A percentile compares a stretch with the other conserved stretches of the same genome.
These are phyloP conservation scores for Hymenoscyphus repandus DNA, from an alignment of 2,329 filamentous ascomycete genomes.

Conservation along the genomic window DNA sequence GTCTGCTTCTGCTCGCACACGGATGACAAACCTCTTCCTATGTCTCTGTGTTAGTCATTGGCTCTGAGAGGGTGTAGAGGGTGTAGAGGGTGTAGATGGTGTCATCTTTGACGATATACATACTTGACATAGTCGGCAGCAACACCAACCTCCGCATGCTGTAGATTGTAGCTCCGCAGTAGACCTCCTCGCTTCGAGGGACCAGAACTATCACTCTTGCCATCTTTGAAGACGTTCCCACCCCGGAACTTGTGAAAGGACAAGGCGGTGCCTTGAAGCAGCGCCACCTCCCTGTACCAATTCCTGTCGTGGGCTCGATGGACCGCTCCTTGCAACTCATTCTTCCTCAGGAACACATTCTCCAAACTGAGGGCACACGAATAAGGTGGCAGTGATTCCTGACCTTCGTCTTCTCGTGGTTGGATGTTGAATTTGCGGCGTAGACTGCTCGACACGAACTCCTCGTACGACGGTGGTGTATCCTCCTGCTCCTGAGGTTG, in stretches of 20 bases:
- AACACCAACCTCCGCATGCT: slow-evolving; percentile 71
- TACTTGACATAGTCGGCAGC: slow-evolving; percentile 68
- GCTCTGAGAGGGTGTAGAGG: too few relatives aligned
- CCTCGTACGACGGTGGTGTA: slow-evolving; percentile 3
- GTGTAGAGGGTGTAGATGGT: too few relatives aligned
- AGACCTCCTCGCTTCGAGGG: slow-evolving; percentile 51
- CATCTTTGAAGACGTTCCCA: slow-evolving; percentile 45
- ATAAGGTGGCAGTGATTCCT: slow-evolving; percentile 50
- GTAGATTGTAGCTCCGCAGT: slow-evolving; percentile 63
- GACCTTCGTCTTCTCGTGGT: slow-evolving; percentile 34
- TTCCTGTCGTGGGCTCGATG: slow-evolving; percentile 56
- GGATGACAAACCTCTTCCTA: slow-evolving; percentile 55
- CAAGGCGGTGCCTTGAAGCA: slow-evolving; percentile 64
- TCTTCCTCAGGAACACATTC: slow-evolving; percentile 56
- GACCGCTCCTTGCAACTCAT: slow-evolving; percentile 61
- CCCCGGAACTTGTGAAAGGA: slow-evolving; percentile 60
- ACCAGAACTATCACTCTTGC: slow-evolving; percentile 44
- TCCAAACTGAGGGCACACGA: slow-evolving; percentile 51
- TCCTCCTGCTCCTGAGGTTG: background rate
- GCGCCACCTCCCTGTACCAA: slow-evolving; percentile 59
- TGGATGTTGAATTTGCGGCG: slow-evolving; percentile 26
- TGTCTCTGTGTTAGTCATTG: background rate
- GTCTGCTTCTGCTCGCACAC: slow-evolving; percentile 67
- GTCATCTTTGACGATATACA: slow-evolving; percentile 32
- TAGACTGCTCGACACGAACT: slow-evolving; percentile 1